Evolutionary conservation across 495 filamentous ascomycete genomes (phyloP).

Genomic region (Penicillium diatomitis): DNA sequence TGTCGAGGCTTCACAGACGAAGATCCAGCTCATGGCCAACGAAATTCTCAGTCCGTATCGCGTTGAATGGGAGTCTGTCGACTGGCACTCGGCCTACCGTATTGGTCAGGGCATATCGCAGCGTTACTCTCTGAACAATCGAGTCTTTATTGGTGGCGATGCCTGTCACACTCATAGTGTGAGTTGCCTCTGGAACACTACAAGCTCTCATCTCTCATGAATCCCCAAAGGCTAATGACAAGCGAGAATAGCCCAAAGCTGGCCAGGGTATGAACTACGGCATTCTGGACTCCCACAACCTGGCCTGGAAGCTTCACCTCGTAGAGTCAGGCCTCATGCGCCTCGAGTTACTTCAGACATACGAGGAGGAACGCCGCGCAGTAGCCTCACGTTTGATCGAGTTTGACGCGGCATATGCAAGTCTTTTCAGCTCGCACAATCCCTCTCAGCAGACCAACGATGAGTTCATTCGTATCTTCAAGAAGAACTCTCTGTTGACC

Average conservation of each 20-base stretch:
- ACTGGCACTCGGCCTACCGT: conserved; percentile 44
- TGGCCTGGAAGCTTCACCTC: background rate
- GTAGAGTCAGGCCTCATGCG: background rate
- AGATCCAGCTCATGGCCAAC: conserved; percentile 40
- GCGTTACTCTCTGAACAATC: conserved; percentile 32
- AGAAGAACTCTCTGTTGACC: background rate
- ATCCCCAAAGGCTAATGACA: background rate
- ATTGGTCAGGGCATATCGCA: conserved; percentile 43
- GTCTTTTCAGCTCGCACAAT: background rate
- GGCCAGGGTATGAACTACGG: conserved; percentile 34
- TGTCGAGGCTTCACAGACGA: conserved; percentile 32
- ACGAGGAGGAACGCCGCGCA: background rate
- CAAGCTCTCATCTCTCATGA: too few species aligned
- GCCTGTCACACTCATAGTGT: conserved; percentile 51
- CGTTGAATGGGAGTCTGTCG: conserved; percentile 32
- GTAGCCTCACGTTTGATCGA: background rate
- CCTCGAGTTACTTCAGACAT: background rate
- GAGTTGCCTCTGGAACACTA: conserved; percentile 9
- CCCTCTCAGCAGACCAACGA: background rate
- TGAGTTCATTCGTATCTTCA: background rate
- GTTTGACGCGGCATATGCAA: background rate
- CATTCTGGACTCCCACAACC: background rate
- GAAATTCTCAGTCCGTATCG: conserved; percentile 43
- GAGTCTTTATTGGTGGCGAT: conserved; percentile 43
- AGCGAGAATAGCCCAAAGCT: conserved; percentile 34